Evolutionary conservation across 1,139 yeast species (phyloP).

Genomic region (Candida labiduridarum): DNA sequence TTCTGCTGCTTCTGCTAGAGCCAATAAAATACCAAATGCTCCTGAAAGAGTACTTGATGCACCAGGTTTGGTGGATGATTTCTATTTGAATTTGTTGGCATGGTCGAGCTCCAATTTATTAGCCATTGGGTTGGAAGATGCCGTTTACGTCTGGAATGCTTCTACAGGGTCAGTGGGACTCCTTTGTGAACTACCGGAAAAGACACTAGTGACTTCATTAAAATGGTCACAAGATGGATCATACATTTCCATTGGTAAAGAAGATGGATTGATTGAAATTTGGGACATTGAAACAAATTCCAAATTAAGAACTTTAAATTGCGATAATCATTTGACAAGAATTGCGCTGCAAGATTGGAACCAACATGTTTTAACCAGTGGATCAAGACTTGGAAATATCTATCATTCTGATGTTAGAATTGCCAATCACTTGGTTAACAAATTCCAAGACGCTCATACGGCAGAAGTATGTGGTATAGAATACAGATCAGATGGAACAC

Average conservation of each 20-base stretch:
- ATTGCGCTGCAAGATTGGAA: conserved; percentile 89
- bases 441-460: conserved; percentile 55
- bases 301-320: conserved; percentile 76
- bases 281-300: conserved; percentile 89
- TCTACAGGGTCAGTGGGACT: conserved; percentile 76
- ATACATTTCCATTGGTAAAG: conserved; percentile 81
- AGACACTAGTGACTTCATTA: conserved; percentile 66
- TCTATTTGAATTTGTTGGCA: conserved; percentile 80
- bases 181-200: conserved; percentile 59
- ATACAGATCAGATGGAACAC: conserved; percentile 83
- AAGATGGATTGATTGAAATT: conserved; percentile 83
- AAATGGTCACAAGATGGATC: conserved; percentile 94
- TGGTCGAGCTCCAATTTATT: conserved; percentile 86
- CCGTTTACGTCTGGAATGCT: conserved; percentile 94
- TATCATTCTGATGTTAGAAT: conserved; percentile 93
- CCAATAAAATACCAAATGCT: conserved; percentile 77
- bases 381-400: conserved; percentile 81
- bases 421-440: conserved; percentile 71
- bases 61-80: conserved; percentile 92
- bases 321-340: conserved; percentile 62
- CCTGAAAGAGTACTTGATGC: conserved; percentile 97
- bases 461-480: conserved; percentile 95
- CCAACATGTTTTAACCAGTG: conserved; percentile 77
- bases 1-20: conserved; percentile 53
- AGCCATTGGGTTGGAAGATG: conserved; percentile 86